Base-by-base conservation (phyloP, 2,329 filamentous ascomycete genomes). In the Arthroderma sp. region DNA sequence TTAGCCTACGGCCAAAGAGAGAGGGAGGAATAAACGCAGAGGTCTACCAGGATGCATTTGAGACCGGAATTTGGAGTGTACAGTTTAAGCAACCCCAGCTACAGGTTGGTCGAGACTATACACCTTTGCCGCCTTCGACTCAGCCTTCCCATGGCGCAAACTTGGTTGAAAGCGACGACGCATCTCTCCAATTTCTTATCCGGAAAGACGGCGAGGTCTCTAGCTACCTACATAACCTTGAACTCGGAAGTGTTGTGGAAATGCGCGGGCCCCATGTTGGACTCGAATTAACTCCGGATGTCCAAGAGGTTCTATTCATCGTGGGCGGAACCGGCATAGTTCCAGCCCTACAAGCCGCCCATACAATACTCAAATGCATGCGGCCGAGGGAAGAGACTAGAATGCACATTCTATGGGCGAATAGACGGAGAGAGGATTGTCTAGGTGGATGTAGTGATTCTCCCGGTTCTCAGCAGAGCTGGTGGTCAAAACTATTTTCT, bases 81-180 rank as follows among this genome's bases (percentile, higher is more conserved):
- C 87, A 96, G 74, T 83, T 95, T 67, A 95, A 95, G 74, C 93
- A 97, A 73, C 93, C 93, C 1, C 85, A 95, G 69, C 74, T 97
- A 58, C 91, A 96, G 72, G 95, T 98, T 64, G 88, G 88, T 44
- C 77, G 93, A 61, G 84, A 89, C 58, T 98, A 98, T 72, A 97
- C 93, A 2, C 90, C 91, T 0, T 76, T 98, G 0, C 91, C 89
- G 0, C 79, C 82, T 0, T 1, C 33, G 13, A 66, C 70, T 1
- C 54, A 44, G 9, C 17, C 9, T 17, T 19, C 33, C 13, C 37
- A 19, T 13, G 37, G 35, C 2, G 11, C 13, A 15, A 25, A 54
- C 21, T 25, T 11, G 19, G 21, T 15, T 15, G 64, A 69, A 67
- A 4, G 59, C 63, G 38, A 65, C 61, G 62, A 69, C 35, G 73